Evolutionary conservation across 106 monocot species (phyloP).

Genomic region (Phalaenopsis equestris): DNA sequence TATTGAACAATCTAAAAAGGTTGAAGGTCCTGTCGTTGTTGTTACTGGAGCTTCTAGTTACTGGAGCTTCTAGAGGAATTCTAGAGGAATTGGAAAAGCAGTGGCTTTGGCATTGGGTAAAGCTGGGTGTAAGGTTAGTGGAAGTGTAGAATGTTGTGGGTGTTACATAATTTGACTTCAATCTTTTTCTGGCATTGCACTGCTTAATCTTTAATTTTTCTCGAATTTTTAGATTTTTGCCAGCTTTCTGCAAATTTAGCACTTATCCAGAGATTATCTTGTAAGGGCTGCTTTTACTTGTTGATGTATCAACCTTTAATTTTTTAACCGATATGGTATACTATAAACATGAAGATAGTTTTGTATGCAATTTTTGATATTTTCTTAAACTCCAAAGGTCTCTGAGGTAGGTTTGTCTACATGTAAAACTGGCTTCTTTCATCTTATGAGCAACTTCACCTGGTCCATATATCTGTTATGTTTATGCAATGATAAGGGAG

Average conservation of each 20-base stretch:
- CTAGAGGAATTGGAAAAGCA: constrained; percentile 89
- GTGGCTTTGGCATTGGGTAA: constrained; percentile 80
- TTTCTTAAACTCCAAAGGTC: not conserved
- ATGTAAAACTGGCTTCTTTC: too few species aligned
- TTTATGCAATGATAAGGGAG: too few species aligned
- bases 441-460: too few species aligned
- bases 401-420: not conserved
- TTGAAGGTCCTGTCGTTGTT: constrained; percentile 68
- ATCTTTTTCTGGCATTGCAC: not conserved
- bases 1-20: constrained; percentile 27
- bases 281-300: not conserved
- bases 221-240: not conserved
- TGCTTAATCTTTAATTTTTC: not conserved
- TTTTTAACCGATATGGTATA: not conserved
- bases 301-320: not conserved
- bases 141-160: not conserved
- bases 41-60: constrained; percentile 98
- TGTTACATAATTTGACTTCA: not conserved
- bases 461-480: too few species aligned
- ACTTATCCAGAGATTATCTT: not conserved
- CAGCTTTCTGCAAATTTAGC: not conserved
- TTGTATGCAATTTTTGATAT: not conserved
- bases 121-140: constrained; percentile 88
- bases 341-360: not conserved
- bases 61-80: constrained; percentile 99